phyloP scores from a whole-genome alignment of 2,329 filamentous ascomycete genomes.

The Apiospora phragmitis region DNA sequence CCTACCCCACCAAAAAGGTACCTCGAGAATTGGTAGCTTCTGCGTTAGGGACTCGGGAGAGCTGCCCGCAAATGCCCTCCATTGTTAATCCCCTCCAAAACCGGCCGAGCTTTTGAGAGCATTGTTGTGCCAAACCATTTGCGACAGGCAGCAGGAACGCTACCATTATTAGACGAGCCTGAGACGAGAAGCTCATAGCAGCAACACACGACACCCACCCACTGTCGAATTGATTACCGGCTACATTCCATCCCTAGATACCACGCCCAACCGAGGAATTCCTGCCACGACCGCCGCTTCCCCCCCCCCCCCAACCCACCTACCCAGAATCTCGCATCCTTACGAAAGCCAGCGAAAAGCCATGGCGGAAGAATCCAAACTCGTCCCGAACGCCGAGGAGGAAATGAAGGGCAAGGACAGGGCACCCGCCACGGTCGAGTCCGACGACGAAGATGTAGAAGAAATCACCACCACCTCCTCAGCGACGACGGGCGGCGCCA shows the following conservation, averaged over 20 bases:
- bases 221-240: neutral
- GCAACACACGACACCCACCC: neutral
- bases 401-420: slow-evolving; percentile 46
- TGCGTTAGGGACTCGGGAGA: neutral
- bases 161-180: neutral
- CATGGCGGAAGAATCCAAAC: slow-evolving; percentile 62
- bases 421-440: slow-evolving; percentile 43
- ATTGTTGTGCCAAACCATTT: neutral
- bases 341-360: slow-evolving; percentile 11
- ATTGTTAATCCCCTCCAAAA: slow-evolving; percentile 2
- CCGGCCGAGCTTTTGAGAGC: neutral
- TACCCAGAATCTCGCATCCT: neutral
- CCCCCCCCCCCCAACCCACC: neutral
- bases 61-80: neutral
- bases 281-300: neutral
- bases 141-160: neutral
- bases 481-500: slow-evolving; percentile 23
- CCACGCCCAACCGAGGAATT: neutral
- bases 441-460: slow-evolving; percentile 38
- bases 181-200: neutral
- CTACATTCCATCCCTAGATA: neutral
- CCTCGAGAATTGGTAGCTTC: neutral
- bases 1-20: neutral
- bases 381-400: slow-evolving; percentile 53
- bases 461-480: slow-evolving; percentile 25